Conservation (phyloP, 306 rosid genomes). For the Nissolia schottii region DNA sequence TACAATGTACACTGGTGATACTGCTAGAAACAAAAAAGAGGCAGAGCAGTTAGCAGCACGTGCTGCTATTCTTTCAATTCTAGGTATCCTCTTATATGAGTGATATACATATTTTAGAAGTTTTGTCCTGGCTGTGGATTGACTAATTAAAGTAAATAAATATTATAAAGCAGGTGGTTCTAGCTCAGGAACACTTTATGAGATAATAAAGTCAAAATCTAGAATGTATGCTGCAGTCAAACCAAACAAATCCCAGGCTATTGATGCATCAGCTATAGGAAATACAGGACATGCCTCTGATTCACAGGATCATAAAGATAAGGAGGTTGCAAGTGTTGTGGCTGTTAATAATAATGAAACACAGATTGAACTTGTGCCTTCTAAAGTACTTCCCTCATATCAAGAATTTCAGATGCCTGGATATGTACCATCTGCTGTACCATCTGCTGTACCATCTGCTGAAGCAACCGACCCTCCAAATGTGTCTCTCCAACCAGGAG, state of each 20-base stretch:
- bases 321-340: background rate
- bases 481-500: conserved; percentile 10
- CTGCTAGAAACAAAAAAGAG: conserved; percentile 40
- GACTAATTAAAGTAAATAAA: conserved; percentile 5
- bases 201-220: conserved; percentile 36
- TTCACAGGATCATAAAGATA: background rate
- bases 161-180: conserved; percentile 28
- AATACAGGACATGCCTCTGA: background rate
- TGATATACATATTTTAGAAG: background rate
- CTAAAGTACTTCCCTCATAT: background rate
- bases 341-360: background rate
- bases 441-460: background rate
- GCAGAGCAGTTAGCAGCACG: conserved; percentile 62
- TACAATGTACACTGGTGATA: conserved; percentile 25
- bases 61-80: conserved; percentile 32
- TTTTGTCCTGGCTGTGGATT: background rate
- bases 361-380: background rate
- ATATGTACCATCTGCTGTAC: background rate
- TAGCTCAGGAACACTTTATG: conserved; percentile 6
- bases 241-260: background rate
- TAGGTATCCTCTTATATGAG: conserved; percentile 31
- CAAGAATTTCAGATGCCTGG: conserved; percentile 19
- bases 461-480: conserved; percentile 16
- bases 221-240: conserved; percentile 11
- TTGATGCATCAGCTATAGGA: background rate